These are phyloP conservation scores for Ceratocystis cubensis DNA, from an alignment of 2,329 filamentous ascomycete species.

Conservation along the genomic window DNA sequence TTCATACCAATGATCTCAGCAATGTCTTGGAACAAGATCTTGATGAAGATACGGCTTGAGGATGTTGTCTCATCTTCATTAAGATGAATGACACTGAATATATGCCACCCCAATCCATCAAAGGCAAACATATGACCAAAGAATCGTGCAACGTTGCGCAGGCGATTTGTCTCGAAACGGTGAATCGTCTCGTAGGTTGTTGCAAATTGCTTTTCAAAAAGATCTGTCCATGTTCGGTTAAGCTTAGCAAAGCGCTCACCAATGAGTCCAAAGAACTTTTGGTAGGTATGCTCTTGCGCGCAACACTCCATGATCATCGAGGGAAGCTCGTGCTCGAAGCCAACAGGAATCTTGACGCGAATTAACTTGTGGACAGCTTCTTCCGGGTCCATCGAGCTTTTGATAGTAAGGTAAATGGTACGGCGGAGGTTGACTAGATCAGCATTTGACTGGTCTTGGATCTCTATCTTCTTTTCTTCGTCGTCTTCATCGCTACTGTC, in stretches of 20 bases:
- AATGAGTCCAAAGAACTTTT: constrained; percentile 91
- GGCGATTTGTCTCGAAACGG: constrained; percentile 86
- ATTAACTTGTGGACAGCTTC: constrained; percentile 96
- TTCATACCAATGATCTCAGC: constrained; percentile 75
- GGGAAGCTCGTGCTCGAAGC: constrained; percentile 78
- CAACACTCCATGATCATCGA: constrained; percentile 97
- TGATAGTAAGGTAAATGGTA: constrained; percentile 94
- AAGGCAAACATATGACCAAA: constrained; percentile 84
- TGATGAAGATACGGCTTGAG: constrained; percentile 94
- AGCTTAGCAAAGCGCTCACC: constrained; percentile 93
- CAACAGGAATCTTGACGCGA: constrained; percentile 76
- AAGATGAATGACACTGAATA: constrained; percentile 68
- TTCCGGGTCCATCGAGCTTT: constrained; percentile 91
- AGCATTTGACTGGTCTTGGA: constrained; percentile 95
- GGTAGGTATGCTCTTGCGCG: constrained; percentile 91
- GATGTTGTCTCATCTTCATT: constrained; percentile 97
- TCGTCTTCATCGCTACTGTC: constrained; percentile 64
- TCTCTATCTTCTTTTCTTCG: constrained; percentile 75
- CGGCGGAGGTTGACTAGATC: constrained; percentile 86
- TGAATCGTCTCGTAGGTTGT: constrained; percentile 98
- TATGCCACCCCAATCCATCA: constrained; percentile 87
- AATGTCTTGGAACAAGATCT: constrained; percentile 90
- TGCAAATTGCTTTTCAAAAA: constrained; percentile 80
- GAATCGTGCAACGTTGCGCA: constrained; percentile 89
- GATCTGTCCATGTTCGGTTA: constrained; percentile 83